Percentiles rank a stretch among this genome's conserved stretches.
Conservation (phyloP, 1,139 yeast species). For the Candida pseudocylindracea region DNA sequence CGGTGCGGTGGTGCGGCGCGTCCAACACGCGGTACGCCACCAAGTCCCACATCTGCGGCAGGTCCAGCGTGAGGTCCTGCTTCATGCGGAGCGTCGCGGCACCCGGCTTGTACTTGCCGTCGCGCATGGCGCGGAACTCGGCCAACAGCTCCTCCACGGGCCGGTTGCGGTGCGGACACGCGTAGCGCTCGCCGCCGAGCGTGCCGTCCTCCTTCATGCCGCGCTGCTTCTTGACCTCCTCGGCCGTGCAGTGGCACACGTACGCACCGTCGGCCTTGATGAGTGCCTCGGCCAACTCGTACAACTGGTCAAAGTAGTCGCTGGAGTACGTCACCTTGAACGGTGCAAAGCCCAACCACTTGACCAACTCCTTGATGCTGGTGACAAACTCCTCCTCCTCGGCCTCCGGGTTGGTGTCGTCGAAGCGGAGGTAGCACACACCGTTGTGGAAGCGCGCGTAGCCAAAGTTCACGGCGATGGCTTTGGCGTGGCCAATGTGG, state of each 20-base stretch:
- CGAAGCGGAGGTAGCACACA: constrained; percentile 76
- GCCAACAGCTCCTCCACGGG: constrained; percentile 50
- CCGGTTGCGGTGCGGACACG: constrained; percentile 57
- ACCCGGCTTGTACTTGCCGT: constrained; percentile 73
- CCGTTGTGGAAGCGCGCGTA: constrained; percentile 76
- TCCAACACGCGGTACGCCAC: constrained; percentile 93
- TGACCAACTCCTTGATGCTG: constrained; percentile 64
- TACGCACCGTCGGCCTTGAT: constrained; percentile 56
- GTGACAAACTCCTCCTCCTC: constrained; percentile 85
- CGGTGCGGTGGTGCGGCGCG: constrained; percentile 91
- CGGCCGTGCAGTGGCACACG: constrained; percentile 86
- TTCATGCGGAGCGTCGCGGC: constrained; percentile 94
- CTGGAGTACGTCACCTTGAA: constrained; percentile 69
- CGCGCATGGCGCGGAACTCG: constrained; percentile 80
- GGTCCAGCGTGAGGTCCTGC: constrained; percentile 76
- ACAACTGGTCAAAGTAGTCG: constrained; percentile 5
- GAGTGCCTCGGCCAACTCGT: constrained; percentile 14
- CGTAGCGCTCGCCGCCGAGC: constrained; percentile 75
- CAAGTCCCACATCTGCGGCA: constrained; percentile 99
- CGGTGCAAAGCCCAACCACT: constrained; percentile 87
- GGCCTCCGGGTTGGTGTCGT: constrained; percentile 97
- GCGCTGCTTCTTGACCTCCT: constrained; percentile 73
- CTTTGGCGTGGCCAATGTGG: constrained; percentile 91
- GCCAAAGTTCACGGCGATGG: constrained; percentile 92
- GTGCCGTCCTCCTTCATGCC: constrained; percentile 86